These are phyloP conservation scores for Tolypocladium tropicale DNA, from an alignment of 2,329 filamentous ascomycete genomes.

Conservation along the genomic window DNA sequence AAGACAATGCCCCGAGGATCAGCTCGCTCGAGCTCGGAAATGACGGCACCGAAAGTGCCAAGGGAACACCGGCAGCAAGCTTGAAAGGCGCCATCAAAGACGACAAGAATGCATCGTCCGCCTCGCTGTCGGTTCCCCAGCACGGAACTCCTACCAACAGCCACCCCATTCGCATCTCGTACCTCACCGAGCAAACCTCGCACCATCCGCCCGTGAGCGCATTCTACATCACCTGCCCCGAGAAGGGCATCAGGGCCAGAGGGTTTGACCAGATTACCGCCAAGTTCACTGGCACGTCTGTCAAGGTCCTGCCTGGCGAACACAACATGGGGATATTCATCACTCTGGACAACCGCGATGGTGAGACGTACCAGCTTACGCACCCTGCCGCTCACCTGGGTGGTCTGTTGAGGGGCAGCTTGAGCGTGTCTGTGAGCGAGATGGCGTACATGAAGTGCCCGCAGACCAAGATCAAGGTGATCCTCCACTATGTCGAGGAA, in stretches of 20 bases:
- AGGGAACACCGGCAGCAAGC: constrained; percentile 32
- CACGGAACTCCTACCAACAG: constrained; percentile 30
- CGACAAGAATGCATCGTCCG: constrained; percentile 36
- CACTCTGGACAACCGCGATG: constrained; percentile 64
- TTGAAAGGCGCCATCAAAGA: constrained; percentile 33
- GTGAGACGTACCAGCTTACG: constrained; percentile 90
- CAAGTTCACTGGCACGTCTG: constrained; percentile 92
- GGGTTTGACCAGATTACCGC: constrained; percentile 95
- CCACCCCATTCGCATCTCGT: constrained; percentile 69
- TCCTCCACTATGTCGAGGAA: constrained; percentile 87
- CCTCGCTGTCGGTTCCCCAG: constrained; percentile 41
- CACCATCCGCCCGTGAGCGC: constrained; percentile 97
- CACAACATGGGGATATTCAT: constrained; percentile 97
- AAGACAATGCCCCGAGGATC: constrained; percentile 64
- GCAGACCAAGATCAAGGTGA: constrained; percentile 84
- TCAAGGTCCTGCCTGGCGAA: constrained; percentile 83
- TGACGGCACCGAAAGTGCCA: constrained; percentile 24
- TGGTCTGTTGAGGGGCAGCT: constrained; percentile 74
- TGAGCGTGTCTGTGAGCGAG: constrained; percentile 85
- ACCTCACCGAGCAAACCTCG: constrained; percentile 94
- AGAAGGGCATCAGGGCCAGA: constrained; percentile 76
- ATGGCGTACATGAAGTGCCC: constrained; percentile 80
- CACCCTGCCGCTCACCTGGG: constrained; percentile 91
- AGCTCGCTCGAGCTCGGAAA: constrained; percentile 31
- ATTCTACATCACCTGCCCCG: constrained; percentile 86